Base-by-base conservation (phyloP, 1,284 basidiomycete species). In the Hypsizygus ulmarius region DNA sequence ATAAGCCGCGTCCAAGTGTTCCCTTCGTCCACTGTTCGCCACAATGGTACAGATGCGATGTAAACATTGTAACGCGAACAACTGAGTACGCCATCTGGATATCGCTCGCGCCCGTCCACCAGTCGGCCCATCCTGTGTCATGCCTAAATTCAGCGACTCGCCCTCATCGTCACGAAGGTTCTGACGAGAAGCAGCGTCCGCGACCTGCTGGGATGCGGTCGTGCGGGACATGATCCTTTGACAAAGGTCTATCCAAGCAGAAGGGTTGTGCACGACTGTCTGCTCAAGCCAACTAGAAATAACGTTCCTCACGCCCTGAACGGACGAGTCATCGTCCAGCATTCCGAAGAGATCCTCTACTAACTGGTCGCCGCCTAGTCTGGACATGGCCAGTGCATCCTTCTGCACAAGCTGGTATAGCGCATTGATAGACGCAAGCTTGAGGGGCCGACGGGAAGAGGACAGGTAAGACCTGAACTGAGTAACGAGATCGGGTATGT, bases 211-310 rank as follows among this genome's bases (percentile, higher is more conserved):
- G 3, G 87, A 84, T 1, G 87, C 87, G 11, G 88, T 92, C 12
- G 89, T 90, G 7, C 87, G 77, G 4, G 89, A 85, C 91, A 98
- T 97, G 67, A 99, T 98, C 28, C 93, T 78, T 65, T 98, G 94
- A 62, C 96, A 99, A 1, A 99, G 75, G 62, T 97, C 94, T 52
- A 99, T 97, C 97, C 97, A 99, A 1, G 94, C 95, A 0, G 88
- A 93, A 0, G 97, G 95, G 52, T 95, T 92, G 45, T 90, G 81
- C 15, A 91, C 79, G 0, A 94, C 94, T 0, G 97, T 99, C 66
- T 98, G 95, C 53, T 89, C 82, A 8, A 99, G 75, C 97, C 97
- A 99, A 56, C 87, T 92, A n/a, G 81, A 76, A 58, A 99, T 96
- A 40, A 98, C 93, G 56, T 93, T 88, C 37, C 90, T 78, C 21